phyloP scores from a whole-genome alignment of 805 yeast genomes.

The Cyberlindnera euphorbiae region DNA sequence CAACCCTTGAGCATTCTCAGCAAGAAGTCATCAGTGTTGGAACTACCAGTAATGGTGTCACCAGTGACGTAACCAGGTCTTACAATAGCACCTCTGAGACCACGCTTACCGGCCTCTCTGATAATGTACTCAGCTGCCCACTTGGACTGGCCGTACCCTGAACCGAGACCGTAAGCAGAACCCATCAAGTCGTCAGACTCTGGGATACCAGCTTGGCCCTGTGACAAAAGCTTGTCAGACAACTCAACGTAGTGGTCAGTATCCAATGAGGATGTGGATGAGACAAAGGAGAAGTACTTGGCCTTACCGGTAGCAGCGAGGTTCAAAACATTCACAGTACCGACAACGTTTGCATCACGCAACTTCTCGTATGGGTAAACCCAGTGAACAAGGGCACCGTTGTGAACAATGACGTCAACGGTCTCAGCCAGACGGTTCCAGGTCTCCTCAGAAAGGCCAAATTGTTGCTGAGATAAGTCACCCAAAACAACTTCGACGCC shows the following conservation, averaged over 20 bases:
- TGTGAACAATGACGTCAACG: slow-evolving; percentile 84
- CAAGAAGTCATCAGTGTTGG: slow-evolving; percentile 95
- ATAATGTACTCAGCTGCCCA: slow-evolving; percentile 95
- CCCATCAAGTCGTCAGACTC: slow-evolving; percentile 85
- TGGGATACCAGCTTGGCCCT: slow-evolving; percentile 67
- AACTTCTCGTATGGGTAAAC: slow-evolving; percentile 89
- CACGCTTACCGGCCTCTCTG: slow-evolving; percentile 82
- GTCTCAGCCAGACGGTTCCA: slow-evolving; percentile 57
- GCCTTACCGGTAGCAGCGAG: slow-evolving; percentile 73
- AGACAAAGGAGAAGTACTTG: slow-evolving; percentile 84
- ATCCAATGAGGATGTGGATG: slow-evolving; percentile 92
- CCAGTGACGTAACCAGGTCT: slow-evolving; percentile 98
- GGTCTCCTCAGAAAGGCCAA: slow-evolving; percentile 55
- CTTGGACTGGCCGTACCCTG: slow-evolving; percentile 96
- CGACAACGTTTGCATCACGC: slow-evolving; percentile 88
- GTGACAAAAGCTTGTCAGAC: slow-evolving; percentile 62
- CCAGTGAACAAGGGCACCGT: slow-evolving; percentile 99
- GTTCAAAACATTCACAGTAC: slow-evolving; percentile 79
- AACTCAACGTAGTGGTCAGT: slow-evolving; percentile 72
- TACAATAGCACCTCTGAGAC: slow-evolving; percentile 82
- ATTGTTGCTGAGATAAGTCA: slow-evolving; percentile 64
- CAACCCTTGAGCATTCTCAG: slow-evolving; percentile 93
- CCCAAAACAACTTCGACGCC: slow-evolving; percentile 74
- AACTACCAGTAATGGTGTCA: slow-evolving; percentile 73
- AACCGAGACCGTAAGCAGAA: slow-evolving; percentile 74